phyloP scores from a whole-genome alignment of 1,284 basidiomycete genomes.

The Naganishia liquefaciens region DNA sequence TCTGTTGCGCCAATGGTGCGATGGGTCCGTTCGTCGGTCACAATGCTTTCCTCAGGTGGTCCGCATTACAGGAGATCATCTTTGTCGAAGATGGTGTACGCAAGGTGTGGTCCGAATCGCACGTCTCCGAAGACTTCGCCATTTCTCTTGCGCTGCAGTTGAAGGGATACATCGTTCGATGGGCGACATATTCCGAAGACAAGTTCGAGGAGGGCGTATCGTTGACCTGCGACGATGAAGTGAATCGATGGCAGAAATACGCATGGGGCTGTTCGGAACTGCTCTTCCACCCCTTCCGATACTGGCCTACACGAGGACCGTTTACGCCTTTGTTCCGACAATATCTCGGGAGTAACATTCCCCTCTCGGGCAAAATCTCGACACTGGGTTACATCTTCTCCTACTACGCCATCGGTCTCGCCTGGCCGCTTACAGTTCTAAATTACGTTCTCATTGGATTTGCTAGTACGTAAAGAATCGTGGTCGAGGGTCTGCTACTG shows the following conservation, averaged over 20 bases:
- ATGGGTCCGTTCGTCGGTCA: constrained; percentile 40
- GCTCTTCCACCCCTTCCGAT: constrained; percentile 61
- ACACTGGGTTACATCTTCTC: constrained; percentile 48
- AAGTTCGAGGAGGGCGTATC: constrained; percentile 85
- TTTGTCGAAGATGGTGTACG: constrained; percentile 66
- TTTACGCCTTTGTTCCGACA: constrained; percentile 71
- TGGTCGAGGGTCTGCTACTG: too few relatives aligned
- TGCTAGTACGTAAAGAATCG: not conserved
- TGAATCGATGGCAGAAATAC: constrained; percentile 83
- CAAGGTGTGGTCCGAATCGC: constrained; percentile 76
- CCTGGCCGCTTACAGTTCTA: constrained; percentile 40
- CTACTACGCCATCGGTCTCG: constrained; percentile 48
- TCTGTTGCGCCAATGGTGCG: constrained; percentile 71
- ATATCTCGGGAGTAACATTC: constrained; percentile 71
- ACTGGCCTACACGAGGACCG: constrained; percentile 72
- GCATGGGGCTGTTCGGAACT: constrained; percentile 46
- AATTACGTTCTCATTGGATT: constrained; percentile 46
- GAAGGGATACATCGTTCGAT: constrained; percentile 70
- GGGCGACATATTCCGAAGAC: constrained; percentile 77
- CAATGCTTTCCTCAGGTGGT: constrained; percentile 67
- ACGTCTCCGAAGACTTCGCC: constrained; percentile 78
- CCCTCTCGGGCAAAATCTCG: constrained; percentile 46
- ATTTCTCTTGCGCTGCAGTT: constrained; percentile 66
- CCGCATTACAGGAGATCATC: constrained; percentile 74
- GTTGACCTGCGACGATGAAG: constrained; percentile 57